phyloP scores from a whole-genome alignment of 352 stramenopile species.

The Phytophthora ohioensis region DNA sequence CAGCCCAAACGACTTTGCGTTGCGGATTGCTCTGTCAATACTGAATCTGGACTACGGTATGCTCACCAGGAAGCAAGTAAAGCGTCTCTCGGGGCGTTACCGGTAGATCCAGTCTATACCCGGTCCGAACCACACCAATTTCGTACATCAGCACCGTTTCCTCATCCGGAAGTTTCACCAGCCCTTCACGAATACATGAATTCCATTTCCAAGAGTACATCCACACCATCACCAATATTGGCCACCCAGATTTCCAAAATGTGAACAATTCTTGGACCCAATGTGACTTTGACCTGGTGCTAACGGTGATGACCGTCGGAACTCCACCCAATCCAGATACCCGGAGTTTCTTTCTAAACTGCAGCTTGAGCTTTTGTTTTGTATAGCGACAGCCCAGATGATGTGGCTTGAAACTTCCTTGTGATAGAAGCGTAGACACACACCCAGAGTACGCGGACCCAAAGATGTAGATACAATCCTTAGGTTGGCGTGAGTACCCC shows the following conservation, averaged over 20 bases:
- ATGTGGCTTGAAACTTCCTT: no score
- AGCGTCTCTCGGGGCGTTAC: no score
- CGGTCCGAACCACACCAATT: no score
- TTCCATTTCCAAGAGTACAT: background rate
- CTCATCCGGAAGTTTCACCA: background rate
- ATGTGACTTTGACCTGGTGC: slow-evolving; percentile 36
- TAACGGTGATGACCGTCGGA: slow-evolving; percentile 17
- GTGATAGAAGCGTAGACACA: no score
- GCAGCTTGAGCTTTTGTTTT: slow-evolving; percentile 1
- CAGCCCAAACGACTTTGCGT: background rate
- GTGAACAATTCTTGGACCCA: slow-evolving; percentile 9
- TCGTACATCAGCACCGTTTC: background rate
- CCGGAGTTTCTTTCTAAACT: background rate
- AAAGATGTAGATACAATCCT: no score
- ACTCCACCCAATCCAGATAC: slow-evolving; percentile 25
- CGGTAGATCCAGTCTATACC: no score
- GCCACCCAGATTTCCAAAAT: background rate
- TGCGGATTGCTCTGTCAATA: background rate
- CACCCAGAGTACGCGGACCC: no score
- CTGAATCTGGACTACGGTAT: background rate
- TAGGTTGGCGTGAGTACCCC: no score
- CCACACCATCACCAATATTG: background rate
- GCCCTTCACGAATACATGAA: background rate
- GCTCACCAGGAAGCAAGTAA: background rate
- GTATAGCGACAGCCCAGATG: no score